These are phyloP conservation scores for Stylosanthes scabra DNA, from an alignment of 331 rosid genomes.

Conservation along the genomic window DNA sequence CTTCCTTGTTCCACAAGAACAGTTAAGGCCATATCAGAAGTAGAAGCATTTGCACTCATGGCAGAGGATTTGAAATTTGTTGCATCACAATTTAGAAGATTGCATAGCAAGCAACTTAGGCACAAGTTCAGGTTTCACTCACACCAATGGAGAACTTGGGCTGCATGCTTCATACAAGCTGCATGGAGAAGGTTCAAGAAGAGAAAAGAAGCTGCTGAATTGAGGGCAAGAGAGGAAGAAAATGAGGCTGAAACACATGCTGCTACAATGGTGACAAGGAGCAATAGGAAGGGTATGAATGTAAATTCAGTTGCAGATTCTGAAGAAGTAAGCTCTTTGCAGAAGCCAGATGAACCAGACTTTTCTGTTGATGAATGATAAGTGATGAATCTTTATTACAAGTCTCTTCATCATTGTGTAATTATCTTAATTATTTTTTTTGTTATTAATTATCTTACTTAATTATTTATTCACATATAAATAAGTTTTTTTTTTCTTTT, in stretches of 20 bases:
- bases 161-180: slow-evolving; percentile 76
- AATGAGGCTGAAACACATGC: slow-evolving; percentile 43
- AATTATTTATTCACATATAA: no score
- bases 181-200: slow-evolving; percentile 78
- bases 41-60: slow-evolving; percentile 85
- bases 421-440: no score
- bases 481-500: no score
- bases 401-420: no score
- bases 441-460: no score
- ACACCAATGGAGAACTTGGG: slow-evolving; percentile 93
- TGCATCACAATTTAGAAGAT: slow-evolving; percentile 79
- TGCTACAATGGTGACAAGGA: slow-evolving; percentile 17
- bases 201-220: slow-evolving; percentile 54
- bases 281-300: slow-evolving; percentile 42
- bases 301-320: slow-evolving; percentile 53
- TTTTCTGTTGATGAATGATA: slow-evolving; percentile 60
- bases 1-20: slow-evolving; percentile 85
- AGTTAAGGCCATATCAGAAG: slow-evolving; percentile 76
- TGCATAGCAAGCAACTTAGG: slow-evolving; percentile 80
- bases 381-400: neutral
- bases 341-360: slow-evolving; percentile 79
- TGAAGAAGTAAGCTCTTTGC: slow-evolving; percentile 56
- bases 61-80: slow-evolving; percentile 87
- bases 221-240: slow-evolving; percentile 45
- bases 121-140: slow-evolving; percentile 86